A percentile compares a stretch with the other conserved stretches of the same genome.
These are phyloP conservation scores for Monilinia vaccinii-corymbosi DNA, from an alignment of 2,329 filamentous ascomycete genomes.

Conservation along the genomic window DNA sequence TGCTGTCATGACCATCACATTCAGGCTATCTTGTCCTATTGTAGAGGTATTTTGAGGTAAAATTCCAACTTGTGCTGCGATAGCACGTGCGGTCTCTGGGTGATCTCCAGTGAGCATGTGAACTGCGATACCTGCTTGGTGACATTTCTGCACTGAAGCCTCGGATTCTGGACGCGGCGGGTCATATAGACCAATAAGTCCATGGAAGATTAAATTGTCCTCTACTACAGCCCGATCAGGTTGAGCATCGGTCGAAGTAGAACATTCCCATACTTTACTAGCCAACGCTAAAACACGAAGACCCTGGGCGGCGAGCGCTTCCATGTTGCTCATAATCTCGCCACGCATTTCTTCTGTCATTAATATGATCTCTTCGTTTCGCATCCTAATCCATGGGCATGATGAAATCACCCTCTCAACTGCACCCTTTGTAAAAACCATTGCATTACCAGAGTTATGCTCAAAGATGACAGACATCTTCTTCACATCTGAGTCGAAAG, in stretches of 20 bases:
- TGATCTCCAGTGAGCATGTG: slow-evolving; percentile 83
- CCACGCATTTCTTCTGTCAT: slow-evolving; percentile 45
- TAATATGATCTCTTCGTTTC: slow-evolving; percentile 34
- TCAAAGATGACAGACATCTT: slow-evolving; percentile 66
- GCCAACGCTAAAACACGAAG: slow-evolving; percentile 62
- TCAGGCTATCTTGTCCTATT: slow-evolving; percentile 53
- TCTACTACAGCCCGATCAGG: slow-evolving; percentile 55
- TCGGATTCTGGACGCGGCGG: slow-evolving; percentile 49
- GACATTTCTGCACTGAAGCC: slow-evolving; percentile 47
- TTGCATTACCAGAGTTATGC: slow-evolving; percentile 31
- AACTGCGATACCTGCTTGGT: slow-evolving; percentile 59
- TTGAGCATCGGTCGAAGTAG: slow-evolving; percentile 29
- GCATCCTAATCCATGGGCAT: slow-evolving; percentile 43
- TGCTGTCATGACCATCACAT: slow-evolving; percentile 64
- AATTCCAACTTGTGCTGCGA: slow-evolving; percentile 71
- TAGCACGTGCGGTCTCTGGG: slow-evolving; percentile 67
- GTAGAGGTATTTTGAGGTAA: slow-evolving; percentile 53
- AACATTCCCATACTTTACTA: slow-evolving; percentile 30
- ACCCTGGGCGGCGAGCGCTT: slow-evolving; percentile 54
- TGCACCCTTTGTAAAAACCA: slow-evolving; percentile 56
- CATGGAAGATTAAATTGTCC: slow-evolving; percentile 59
- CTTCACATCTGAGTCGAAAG: slow-evolving; percentile 67
- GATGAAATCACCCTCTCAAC: slow-evolving; percentile 59
- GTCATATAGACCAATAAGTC: slow-evolving; percentile 52
- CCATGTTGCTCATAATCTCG: slow-evolving; percentile 58